These are phyloP conservation scores for Rhizopogon sp. DNA, from an alignment of 768 basidiomycete genomes.

Conservation along the genomic window DNA sequence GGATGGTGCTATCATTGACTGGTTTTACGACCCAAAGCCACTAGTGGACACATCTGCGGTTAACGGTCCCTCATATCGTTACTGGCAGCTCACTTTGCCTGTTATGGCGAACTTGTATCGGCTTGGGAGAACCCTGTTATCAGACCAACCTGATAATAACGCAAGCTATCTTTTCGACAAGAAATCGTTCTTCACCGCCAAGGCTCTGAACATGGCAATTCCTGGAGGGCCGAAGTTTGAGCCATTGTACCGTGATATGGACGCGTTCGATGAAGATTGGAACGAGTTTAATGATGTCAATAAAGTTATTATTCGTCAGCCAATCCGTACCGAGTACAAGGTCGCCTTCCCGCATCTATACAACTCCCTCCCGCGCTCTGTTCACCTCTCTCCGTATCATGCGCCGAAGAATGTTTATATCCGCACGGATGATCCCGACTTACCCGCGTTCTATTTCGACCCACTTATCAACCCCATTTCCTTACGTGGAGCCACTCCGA, in stretches of 20 bases:
- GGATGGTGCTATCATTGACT: constrained; percentile 87
- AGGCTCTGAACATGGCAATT: constrained; percentile 94
- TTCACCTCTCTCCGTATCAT: constrained; percentile 90
- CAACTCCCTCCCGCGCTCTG: constrained; percentile 94
- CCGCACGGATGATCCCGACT: constrained; percentile 98
- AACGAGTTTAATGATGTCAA: constrained; percentile 99
- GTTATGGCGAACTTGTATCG: constrained; percentile 97
- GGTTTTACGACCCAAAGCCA: constrained; percentile 98
- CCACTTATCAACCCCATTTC: constrained; percentile 98
- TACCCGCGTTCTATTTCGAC: constrained; percentile 98
- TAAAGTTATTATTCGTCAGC: constrained; percentile 98
- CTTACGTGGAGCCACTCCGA: constrained; percentile 77
- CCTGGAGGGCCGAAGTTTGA: constrained; percentile 99
- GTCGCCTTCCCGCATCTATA: constrained; percentile 99
- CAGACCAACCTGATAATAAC: constrained; percentile 89
- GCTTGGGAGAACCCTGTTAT: constrained; percentile 88
- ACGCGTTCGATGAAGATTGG: constrained; percentile 97
- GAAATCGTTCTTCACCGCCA: constrained; percentile 96
- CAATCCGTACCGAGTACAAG: constrained; percentile 98
- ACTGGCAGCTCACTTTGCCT: constrained; percentile 89
- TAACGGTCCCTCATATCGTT: constrained; percentile 90
- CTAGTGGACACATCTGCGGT: constrained; percentile 85
- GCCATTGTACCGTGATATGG: constrained; percentile 95
- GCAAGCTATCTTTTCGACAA: constrained; percentile 95
- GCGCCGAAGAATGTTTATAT: constrained; percentile 97